A percentile compares a stretch with the other conserved stretches of the same genome.
Conservation (phyloP, 1,284 basidiomycete species). For the Sutorius eximius region DNA sequence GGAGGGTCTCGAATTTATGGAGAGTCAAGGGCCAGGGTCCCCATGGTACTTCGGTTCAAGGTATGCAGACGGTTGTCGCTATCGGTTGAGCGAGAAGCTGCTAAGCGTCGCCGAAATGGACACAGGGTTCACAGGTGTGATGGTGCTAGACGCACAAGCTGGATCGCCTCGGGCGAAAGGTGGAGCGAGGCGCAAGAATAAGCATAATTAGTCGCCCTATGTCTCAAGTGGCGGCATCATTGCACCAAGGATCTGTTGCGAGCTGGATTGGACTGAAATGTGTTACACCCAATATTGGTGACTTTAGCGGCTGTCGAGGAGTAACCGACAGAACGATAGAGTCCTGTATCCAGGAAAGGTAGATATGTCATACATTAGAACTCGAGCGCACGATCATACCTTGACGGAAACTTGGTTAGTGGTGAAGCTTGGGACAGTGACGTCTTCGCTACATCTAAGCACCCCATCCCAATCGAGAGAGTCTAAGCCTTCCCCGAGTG, state of each 20-base stretch:
- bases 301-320: constrained; percentile 30
- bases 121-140: background rate
- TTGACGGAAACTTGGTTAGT: constrained; percentile 26
- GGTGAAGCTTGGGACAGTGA: constrained; percentile 20
- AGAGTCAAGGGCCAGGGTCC: too few species aligned
- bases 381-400: constrained; percentile 12
- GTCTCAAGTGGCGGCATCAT: constrained; percentile 1
- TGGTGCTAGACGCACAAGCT: background rate
- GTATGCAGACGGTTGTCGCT: too few species aligned
- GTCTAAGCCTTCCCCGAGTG: constrained; percentile 18
- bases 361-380: background rate
- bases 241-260: constrained; percentile 33
- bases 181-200: background rate
- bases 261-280: constrained; percentile 25
- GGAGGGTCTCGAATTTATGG: background rate
- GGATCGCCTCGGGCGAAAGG: background rate
- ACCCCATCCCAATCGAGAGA: constrained; percentile 35
- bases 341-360: constrained; percentile 19
- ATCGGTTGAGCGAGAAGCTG: background rate
- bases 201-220: background rate
- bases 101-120: background rate
- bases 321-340: constrained; percentile 28
- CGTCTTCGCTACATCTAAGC: constrained; percentile 21
- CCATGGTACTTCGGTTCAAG: background rate
- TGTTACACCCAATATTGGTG: constrained; percentile 27